These are phyloP conservation scores for Torulaspora maleeae DNA, from an alignment of 805 yeast genomes.

Conservation along the genomic window DNA sequence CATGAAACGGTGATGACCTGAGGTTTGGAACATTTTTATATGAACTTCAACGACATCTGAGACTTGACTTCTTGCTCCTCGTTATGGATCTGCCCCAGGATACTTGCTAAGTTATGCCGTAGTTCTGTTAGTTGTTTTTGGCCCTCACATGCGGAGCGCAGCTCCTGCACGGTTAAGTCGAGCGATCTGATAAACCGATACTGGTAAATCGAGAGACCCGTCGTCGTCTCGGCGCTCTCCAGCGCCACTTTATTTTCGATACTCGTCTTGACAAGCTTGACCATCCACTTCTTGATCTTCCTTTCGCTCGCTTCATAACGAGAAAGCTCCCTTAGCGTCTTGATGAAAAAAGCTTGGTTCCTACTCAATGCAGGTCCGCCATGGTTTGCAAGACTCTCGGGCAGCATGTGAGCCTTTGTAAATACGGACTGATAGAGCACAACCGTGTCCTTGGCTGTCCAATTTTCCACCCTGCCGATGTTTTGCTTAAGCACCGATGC, in stretches of 20 bases:
- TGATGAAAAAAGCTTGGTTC: conserved; percentile 25
- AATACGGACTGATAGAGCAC: conserved; percentile 30
- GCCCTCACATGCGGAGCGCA: conserved; percentile 16
- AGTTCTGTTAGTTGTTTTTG: conserved; percentile 6
- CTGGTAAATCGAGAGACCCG: conserved; percentile 19
- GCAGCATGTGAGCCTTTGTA: conserved; percentile 21
- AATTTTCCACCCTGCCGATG: conserved; percentile 5
- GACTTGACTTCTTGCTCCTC: conserved; percentile 29
- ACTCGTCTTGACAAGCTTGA: conserved; percentile 26
- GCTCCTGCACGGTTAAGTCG: conserved; percentile 24
- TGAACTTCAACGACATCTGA: conserved; percentile 27
- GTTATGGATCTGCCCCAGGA: conserved; percentile 17
- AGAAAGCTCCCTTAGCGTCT: conserved; percentile 19
- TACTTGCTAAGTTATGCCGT: conserved; percentile 13
- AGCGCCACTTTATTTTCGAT: conserved; percentile 22
- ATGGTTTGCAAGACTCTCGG: conserved; percentile 7
- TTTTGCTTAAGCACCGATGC: conserved; percentile 2
- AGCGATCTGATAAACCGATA: conserved; percentile 30
- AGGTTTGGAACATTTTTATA: conserved; percentile 59
- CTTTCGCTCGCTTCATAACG: conserved; percentile 2
- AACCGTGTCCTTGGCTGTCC: conserved; percentile 16
- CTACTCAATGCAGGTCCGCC: conserved; percentile 11
- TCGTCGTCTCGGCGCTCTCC: conserved; percentile 6
- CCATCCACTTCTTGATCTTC: conserved; percentile 14
- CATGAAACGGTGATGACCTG: conserved; percentile 98